These are phyloP conservation scores for Syzygium malaccense DNA, from an alignment of 441 rosid species.

Conservation along the genomic window DNA sequence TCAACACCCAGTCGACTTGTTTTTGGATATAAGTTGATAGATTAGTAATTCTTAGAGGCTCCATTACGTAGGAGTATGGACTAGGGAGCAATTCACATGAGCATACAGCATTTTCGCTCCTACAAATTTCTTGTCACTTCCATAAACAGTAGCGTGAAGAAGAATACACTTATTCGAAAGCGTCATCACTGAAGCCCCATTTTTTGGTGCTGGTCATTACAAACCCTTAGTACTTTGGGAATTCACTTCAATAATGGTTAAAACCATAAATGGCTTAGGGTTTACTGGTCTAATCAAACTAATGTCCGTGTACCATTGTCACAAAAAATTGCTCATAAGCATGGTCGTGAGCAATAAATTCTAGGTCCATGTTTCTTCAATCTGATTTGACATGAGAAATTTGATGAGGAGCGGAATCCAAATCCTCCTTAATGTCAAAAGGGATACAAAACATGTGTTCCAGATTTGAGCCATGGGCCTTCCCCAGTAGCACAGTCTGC, in stretches of 20 bases:
- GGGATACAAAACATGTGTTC: not conserved
- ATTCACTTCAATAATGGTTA: not conserved
- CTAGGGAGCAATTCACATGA: not conserved
- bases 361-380: not conserved
- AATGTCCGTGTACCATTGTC: not conserved
- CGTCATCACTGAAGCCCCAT: not conserved
- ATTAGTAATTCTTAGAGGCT: not conserved
- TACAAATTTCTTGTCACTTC: not conserved
- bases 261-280: not conserved
- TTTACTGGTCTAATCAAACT: not conserved
- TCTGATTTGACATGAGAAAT: not conserved
- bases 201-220: not conserved
- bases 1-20: not conserved
- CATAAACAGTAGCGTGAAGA: not conserved
- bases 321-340: not conserved
- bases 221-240: not conserved
- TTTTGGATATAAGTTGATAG: not conserved
- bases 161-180: not conserved
- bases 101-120: not conserved
- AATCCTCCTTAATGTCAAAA: not conserved
- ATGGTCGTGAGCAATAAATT: not conserved
- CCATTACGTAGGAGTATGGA: not conserved
- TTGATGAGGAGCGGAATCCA: not conserved
- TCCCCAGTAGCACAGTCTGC: not conserved
- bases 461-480: not conserved